phyloP scores from a whole-genome alignment of 164 flowering plant genomes.

The Magnolia sinica region DNA sequence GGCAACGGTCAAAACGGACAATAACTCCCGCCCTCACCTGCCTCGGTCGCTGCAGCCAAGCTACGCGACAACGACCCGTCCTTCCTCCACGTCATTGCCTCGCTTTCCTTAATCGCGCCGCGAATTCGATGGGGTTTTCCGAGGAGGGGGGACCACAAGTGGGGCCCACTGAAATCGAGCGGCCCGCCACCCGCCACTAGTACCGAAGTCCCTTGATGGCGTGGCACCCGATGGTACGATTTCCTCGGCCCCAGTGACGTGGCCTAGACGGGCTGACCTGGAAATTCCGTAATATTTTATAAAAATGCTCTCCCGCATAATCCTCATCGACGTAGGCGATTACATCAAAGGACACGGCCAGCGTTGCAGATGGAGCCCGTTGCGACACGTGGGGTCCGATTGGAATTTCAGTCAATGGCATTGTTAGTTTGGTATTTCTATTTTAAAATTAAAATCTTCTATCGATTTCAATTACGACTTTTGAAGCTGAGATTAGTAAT shows the following conservation, averaged over 20 bases:
- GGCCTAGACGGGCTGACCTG: not conserved
- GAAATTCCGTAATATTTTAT: not conserved
- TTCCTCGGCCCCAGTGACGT: not conserved
- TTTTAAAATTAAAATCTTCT: too few relatives aligned
- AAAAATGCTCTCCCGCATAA: not conserved
- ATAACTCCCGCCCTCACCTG: slow-evolving; percentile 8
- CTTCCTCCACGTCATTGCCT: not conserved
- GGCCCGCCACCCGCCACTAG: not conserved
- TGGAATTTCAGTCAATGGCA: not conserved
- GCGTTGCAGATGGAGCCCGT: not conserved
- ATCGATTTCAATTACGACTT: too few relatives aligned
- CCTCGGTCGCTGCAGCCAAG: not conserved
- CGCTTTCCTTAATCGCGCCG: not conserved
- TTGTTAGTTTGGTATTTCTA: too few relatives aligned
- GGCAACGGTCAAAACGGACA: slow-evolving; percentile 22
- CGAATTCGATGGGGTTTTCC: not conserved
- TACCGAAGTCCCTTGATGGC: not conserved
- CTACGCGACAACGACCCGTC: not conserved
- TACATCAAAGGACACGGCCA: slow-evolving; percentile 2
- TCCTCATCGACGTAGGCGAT: slow-evolving; percentile 15
- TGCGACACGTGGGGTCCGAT: not conserved
- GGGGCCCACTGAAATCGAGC: not conserved
- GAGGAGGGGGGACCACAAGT: not conserved
- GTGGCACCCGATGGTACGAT: slow-evolving; percentile 2
- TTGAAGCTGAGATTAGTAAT: too few relatives aligned